A percentile compares a stretch with the other conserved stretches of the same genome.
phyloP scores from a whole-genome alignment of 73 alveolate species.

The Diophrys appendiculata region DNA sequence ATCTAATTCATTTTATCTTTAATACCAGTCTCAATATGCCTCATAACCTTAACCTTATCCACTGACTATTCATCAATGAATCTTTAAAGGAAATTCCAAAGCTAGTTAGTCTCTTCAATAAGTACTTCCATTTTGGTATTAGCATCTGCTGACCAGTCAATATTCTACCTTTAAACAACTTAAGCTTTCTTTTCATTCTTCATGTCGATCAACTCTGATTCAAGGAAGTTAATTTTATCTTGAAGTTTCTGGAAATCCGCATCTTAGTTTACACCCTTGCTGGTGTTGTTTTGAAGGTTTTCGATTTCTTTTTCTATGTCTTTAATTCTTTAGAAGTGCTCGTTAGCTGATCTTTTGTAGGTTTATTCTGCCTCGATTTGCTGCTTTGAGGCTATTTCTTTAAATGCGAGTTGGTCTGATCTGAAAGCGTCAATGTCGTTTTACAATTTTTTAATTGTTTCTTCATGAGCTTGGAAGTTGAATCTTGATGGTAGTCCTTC shows the following conservation, averaged over 20 bases:
- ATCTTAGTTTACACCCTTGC: background rate
- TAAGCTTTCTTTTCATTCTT: constrained; percentile 35
- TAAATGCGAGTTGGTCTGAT: constrained; percentile 14
- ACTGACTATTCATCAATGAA: constrained; percentile 46
- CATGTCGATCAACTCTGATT: constrained; percentile 24
- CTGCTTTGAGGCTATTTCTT: constrained; percentile 14
- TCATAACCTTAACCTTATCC: constrained; percentile 21
- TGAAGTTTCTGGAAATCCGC: background rate
- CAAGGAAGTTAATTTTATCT: background rate
- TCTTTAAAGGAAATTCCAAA: constrained; percentile 11
- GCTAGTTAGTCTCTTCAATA: constrained; percentile 27
- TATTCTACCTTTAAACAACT: background rate
- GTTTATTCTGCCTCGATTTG: constrained; percentile 14
- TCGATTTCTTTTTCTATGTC: constrained; percentile 11
- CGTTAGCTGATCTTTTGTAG: constrained; percentile 33
- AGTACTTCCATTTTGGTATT: constrained; percentile 34
- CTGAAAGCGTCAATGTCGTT: constrained; percentile 39
- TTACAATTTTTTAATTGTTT: constrained; percentile 25
- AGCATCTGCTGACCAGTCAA: constrained; percentile 44
- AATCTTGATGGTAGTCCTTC: constrained; percentile 28
- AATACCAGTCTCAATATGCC: background rate
- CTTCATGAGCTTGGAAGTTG: constrained; percentile 33
- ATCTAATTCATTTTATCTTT: constrained; percentile 1
- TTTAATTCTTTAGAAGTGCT: constrained; percentile 13
- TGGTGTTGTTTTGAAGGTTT: background rate